Base-by-base conservation (phyloP, 2,329 filamentous ascomycete genomes). In the Paraphaeosphaeria minitans region DNA sequence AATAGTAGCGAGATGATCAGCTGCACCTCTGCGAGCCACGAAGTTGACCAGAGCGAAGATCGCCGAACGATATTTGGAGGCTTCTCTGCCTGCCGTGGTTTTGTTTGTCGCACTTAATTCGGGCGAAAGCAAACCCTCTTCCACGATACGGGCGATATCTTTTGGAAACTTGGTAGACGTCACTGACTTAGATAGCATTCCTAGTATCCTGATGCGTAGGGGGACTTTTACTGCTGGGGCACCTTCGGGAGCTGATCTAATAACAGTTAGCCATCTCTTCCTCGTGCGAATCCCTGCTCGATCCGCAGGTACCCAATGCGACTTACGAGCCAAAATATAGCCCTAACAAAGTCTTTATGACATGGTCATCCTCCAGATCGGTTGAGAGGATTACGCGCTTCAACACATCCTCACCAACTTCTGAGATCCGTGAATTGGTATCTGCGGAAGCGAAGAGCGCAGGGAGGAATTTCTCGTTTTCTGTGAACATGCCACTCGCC, bases 41-140 rank as follows among this genome's bases (percentile, higher is more conserved):
- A 93, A 98, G 53, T 92, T 91, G 56, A 96, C 86, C 67, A 94
- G 96, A 41, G 89, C 86, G 68, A 98, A 95, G 4, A 97, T 83
- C 0, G 93, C 91, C 47, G 87, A 89, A 64, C 93, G 87, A 10
- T 97, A 84, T 73, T 95, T 96, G 1, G 87, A 85, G 1, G 87
- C 87, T 75, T 97, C 93, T 8, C 94, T 81, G 0, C 88, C 87
- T 33, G 83, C 84, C 10, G 82, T 81, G 46, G 76, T 78, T 69
- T 66, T 79, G 33, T 66, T 70, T 16, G 65, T 69, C 19, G 67
- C 66, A 31, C 65, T 69, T 14, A 70, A 59, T 69, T 75, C 66
- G 63, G 73, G 56, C 69, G 82, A 79, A 62, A 83, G 72, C 76
- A 93, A 78, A 78, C 90, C 79, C 79, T 88, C 78, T 75, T 88